Percentiles rank a stretch among this genome's conserved stretches.
phyloP scores from a whole-genome alignment of 805 yeast species.

The Yarrowia alimentaria region DNA sequence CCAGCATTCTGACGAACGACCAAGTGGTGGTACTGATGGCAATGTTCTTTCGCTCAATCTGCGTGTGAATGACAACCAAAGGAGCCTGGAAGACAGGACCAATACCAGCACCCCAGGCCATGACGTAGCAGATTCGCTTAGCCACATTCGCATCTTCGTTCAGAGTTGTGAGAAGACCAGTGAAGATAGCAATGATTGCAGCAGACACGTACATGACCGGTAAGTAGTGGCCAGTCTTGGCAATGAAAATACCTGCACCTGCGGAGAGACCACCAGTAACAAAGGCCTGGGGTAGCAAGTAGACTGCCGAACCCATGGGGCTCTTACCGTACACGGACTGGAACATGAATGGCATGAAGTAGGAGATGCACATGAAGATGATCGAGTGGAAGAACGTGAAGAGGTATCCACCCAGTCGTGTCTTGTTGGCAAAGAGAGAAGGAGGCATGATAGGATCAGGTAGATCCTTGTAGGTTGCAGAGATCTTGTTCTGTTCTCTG shows the following conservation, averaged over 20 bases:
- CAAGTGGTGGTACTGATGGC: constrained; percentile 48
- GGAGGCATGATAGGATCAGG: constrained; percentile 49
- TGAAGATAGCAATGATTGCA: constrained; percentile 39
- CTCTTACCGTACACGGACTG: constrained; percentile 47
- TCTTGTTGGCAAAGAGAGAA: constrained; percentile 40
- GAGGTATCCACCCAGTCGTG: constrained; percentile 36
- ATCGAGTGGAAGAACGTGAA: constrained; percentile 51
- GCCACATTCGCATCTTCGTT: constrained; percentile 42
- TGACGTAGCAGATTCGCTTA: constrained; percentile 47
- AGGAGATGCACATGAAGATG: constrained; percentile 48
- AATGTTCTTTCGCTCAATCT: constrained; percentile 53
- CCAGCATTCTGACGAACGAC: constrained; percentile 45
- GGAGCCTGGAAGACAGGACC: constrained; percentile 52
- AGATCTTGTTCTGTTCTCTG: no score
- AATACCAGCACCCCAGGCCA: constrained; percentile 48
- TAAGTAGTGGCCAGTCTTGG: constrained; percentile 46
- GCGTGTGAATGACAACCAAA: constrained; percentile 48
- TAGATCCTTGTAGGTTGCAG: no score
- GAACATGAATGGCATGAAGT: constrained; percentile 51
- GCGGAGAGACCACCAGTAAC: constrained; percentile 47
- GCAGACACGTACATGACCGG: constrained; percentile 42
- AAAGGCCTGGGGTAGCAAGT: constrained; percentile 48
- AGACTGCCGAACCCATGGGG: constrained; percentile 44
- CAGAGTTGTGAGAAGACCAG: constrained; percentile 48
- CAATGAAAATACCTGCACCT: constrained; percentile 48